Conservation (phyloP, 2,329 filamentous ascomycete genomes). For the Fusarium virguliforme region DNA sequence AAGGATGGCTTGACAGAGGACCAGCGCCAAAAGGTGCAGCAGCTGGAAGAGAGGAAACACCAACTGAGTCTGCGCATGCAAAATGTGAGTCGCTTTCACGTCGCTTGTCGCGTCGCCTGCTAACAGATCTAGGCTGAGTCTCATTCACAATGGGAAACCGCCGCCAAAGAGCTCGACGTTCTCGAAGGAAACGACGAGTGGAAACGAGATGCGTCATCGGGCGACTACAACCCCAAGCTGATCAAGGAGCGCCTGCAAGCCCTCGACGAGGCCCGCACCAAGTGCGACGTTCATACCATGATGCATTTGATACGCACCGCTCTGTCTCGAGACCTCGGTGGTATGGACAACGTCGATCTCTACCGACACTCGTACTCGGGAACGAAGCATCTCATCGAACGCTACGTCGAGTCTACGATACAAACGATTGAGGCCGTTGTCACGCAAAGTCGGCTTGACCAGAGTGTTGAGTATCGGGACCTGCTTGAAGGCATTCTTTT, state of each 20-base stretch:
- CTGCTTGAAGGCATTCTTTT: slow-evolving; percentile 79
- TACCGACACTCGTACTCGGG: slow-evolving; percentile 90
- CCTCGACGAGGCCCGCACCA: slow-evolving; percentile 81
- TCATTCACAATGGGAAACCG: slow-evolving; percentile 80
- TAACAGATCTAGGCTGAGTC: slow-evolving; percentile 71
- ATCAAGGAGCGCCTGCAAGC: slow-evolving; percentile 80
- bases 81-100: slow-evolving; percentile 65
- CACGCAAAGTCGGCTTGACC: slow-evolving; percentile 69
- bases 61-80: slow-evolving; percentile 76
- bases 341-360: slow-evolving; percentile 86
- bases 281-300: slow-evolving; percentile 82
- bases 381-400: slow-evolving; percentile 89
- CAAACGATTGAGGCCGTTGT: slow-evolving; percentile 82
- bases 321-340: slow-evolving; percentile 84
- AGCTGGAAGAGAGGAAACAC: slow-evolving; percentile 73
- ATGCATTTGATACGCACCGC: slow-evolving; percentile 85
- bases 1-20: slow-evolving; percentile 69
- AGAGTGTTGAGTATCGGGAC: slow-evolving; percentile 71
- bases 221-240: slow-evolving; percentile 80
- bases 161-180: slow-evolving; percentile 82
- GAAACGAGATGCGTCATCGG: slow-evolving; percentile 77
- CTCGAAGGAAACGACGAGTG: slow-evolving; percentile 86
- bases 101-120: slow-evolving; percentile 2
- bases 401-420: slow-evolving; percentile 85
- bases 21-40: slow-evolving; percentile 64